phyloP scores from a whole-genome alignment of 305 asterid genomes.

The Rubia peregrina region DNA sequence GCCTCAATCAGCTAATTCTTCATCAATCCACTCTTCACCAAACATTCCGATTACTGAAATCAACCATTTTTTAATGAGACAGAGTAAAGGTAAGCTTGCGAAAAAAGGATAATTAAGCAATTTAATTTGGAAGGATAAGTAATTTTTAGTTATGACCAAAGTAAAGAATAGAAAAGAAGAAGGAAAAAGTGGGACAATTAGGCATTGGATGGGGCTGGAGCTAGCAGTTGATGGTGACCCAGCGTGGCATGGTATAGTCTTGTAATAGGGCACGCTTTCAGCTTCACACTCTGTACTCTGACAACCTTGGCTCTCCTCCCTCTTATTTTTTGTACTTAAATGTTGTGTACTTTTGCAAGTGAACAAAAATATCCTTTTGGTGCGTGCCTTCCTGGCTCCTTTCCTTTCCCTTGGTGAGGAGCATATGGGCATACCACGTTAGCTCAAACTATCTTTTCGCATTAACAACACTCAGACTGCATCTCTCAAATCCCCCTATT shows the following conservation, averaged over 20 bases:
- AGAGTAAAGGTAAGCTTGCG: too few species aligned
- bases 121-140: too few species aligned
- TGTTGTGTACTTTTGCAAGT: not conserved
- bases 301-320: not conserved
- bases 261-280: not conserved
- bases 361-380: constrained; percentile 13
- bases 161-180: not conserved
- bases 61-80: too few species aligned
- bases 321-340: not conserved
- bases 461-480: not conserved
- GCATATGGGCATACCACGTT: not conserved
- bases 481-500: not conserved
- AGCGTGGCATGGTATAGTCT: constrained; percentile 9
- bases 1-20: too few species aligned
- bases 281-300: constrained; percentile 8
- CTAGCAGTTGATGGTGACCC: constrained; percentile 14
- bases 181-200: not conserved
- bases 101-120: too few species aligned
- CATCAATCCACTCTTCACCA: too few species aligned
- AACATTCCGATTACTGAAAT: too few species aligned
- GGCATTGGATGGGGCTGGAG: not conserved
- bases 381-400: not conserved
- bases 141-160: too few species aligned
- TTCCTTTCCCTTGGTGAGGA: not conserved
- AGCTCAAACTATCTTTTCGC: not conserved